These are phyloP conservation scores for Rhodotorula sp. DNA, from an alignment of 1,284 basidiomycete genomes.

Conservation along the genomic window DNA sequence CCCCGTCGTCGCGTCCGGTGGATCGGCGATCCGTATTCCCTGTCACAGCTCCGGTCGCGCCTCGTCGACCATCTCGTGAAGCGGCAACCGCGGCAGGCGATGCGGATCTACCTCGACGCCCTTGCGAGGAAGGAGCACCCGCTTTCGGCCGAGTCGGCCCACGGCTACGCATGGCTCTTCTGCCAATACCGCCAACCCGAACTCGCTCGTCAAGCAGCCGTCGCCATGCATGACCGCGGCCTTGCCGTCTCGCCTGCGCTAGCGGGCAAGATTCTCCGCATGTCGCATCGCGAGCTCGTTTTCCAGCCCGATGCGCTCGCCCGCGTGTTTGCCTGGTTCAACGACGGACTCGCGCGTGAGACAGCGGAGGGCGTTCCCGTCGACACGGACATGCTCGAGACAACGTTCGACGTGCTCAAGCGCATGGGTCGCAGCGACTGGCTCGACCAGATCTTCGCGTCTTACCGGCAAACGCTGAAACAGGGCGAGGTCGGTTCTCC, in stretches of 20 bases:
- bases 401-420: conserved; percentile 20
- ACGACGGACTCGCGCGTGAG: conserved; percentile 13
- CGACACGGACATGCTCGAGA: conserved; percentile 19
- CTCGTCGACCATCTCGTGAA: conserved; percentile 18
- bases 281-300: conserved; percentile 5
- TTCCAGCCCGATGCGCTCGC: conserved; percentile 19
- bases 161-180: conserved; percentile 26
- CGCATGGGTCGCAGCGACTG: conserved; percentile 24
- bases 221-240: conserved; percentile 8
- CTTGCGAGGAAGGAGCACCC: neutral
- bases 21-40: neutral
- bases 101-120: conserved; percentile 1
- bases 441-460: conserved; percentile 24
- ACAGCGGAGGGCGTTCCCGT: neutral
- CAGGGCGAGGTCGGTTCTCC: conserved; percentile 5
- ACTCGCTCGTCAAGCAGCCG: conserved; percentile 23
- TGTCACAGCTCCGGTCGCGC: conserved; percentile 1
- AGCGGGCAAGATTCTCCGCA: conserved; percentile 13
- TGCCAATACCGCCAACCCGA: conserved; percentile 26
- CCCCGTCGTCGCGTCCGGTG: no score
- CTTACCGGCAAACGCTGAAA: conserved; percentile 18
- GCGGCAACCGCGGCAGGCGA: conserved; percentile 6
- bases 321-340: conserved; percentile 28
- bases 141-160: neutral
- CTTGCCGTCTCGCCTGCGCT: conserved; percentile 9